phyloP scores from a whole-genome alignment of 1,139 yeast species.

The Yamadazyma trypodendri region DNA sequence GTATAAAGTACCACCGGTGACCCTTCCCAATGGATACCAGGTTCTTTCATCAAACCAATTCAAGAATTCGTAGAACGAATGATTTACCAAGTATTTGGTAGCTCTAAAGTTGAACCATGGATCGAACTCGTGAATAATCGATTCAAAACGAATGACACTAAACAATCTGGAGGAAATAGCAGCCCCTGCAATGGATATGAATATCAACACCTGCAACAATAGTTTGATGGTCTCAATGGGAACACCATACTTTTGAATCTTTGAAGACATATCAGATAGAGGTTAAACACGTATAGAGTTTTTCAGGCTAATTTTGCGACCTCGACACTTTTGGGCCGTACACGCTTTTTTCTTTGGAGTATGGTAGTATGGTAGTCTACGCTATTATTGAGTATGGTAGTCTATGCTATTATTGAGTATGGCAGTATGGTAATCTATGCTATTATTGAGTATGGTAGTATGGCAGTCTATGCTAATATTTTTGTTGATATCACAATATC shows the following conservation, averaged over 20 bases:
- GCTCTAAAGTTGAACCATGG: slow-evolving; percentile 99
- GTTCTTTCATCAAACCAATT: slow-evolving; percentile 99
- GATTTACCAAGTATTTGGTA: slow-evolving; percentile 79
- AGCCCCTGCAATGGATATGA: slow-evolving; percentile 78
- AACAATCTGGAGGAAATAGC: slow-evolving; percentile 85
- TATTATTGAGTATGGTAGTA: no score
- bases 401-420: no score
- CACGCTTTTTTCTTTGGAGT: no score
- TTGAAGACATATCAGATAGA: background rate
- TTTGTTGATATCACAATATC: no score
- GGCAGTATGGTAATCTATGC: no score
- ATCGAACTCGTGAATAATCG: slow-evolving; percentile 97
- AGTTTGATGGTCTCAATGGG: slow-evolving; percentile 41
- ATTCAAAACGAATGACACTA: slow-evolving; percentile 83
- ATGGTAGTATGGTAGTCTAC: background rate
- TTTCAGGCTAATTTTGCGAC: background rate
- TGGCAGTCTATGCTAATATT: no score
- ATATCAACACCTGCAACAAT: slow-evolving; percentile 61
- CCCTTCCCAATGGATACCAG: slow-evolving; percentile 99
- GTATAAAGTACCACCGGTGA: slow-evolving; percentile 96
- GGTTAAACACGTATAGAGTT: slow-evolving; percentile 3
- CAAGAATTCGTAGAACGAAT: slow-evolving; percentile 85
- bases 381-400: no score
- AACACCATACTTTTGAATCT: slow-evolving; percentile 22
- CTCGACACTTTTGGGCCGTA: background rate